Base-by-base conservation (phyloP, 2,329 filamentous ascomycete genomes). In the Chaetomiaceae sp. region DNA sequence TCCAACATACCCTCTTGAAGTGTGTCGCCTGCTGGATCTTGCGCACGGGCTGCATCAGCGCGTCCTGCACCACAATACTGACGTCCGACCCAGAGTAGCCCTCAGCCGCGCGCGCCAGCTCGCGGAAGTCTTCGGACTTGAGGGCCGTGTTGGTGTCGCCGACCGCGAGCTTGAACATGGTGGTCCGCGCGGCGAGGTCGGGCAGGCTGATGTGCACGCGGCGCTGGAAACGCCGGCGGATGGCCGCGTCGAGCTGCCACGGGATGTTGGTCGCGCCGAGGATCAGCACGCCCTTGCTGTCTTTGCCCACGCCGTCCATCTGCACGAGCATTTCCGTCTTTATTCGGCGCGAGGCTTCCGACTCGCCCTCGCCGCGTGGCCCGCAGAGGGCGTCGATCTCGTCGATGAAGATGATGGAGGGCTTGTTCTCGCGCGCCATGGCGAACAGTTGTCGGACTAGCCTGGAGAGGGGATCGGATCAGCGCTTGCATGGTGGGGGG, bases 261-360 rank as follows among this genome's bases (percentile, higher is more conserved):
- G 93, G 93, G 56, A 99, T 97, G 67, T 99, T 99, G 50, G 93
- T 99, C 48, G 93, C 93, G 54, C 93, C 93, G 3, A 99, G 81
- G 35, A 99, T 95, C 20, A 99, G 76, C 8, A 99, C 92, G 17
- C 92, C 93, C 63, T 87, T 90, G 56, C 87, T 92, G 70, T 99
- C 93, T 57, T 95, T 92, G 56, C 93, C 95, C 9, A 99, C 93
- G 71, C 93, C 95, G 63, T 99, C 93, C 93, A 99, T 99, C 70
- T 99, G 93, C 16, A 99, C 92, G 13, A 99, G 83, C 64, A 99
- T 83, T 70, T 99, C 93, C 0, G 93, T 99, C 74, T 99, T 99
- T 77, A 99, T 99, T 67, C 93, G 87, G 55, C 93, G 82, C 46
- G 91, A 96, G 1, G 95, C 93, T 75, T 99, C 93, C 1, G 91